Percentiles rank a stretch among this genome's conserved stretches.
These are phyloP conservation scores for Hyparrhenia diplandra DNA, from an alignment of 176 grass and related monocot genomes.

Conservation along the genomic window DNA sequence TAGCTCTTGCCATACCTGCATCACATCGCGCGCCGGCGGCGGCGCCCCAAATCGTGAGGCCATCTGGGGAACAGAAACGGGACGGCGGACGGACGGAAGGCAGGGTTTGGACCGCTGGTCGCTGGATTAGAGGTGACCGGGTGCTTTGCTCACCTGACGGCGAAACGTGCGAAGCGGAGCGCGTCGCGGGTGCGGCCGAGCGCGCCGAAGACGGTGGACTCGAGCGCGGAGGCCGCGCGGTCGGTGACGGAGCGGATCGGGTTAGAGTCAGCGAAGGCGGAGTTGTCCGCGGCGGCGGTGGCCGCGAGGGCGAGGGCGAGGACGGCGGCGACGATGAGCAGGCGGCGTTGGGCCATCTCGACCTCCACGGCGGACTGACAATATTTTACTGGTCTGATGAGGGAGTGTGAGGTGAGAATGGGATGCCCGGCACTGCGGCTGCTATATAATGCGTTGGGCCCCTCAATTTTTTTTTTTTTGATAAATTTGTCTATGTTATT, in stretches of 20 bases:
- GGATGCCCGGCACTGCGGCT: not conserved
- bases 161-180: slow-evolving; percentile 73
- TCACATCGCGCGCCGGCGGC: not conserved
- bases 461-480: not conserved
- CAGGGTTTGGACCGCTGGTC: not conserved
- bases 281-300: slow-evolving; percentile 3
- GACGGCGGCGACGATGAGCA: slow-evolving; percentile 38
- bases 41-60: not conserved
- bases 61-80: not conserved
- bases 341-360: slow-evolving; percentile 45
- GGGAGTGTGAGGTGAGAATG: not conserved
- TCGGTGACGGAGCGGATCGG: slow-evolving; percentile 78
- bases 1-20: slow-evolving; percentile 82
- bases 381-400: slow-evolving; percentile 9
- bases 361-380: slow-evolving; percentile 3
- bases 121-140: not conserved
- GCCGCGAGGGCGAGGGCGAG: slow-evolving; percentile 1
- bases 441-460: not conserved
- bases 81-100: not conserved
- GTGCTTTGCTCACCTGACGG: slow-evolving; percentile 39
- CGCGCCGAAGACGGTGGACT: slow-evolving; percentile 57
- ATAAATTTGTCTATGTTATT: not conserved
- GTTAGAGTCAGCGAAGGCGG: slow-evolving; percentile 51
- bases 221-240: slow-evolving; percentile 53
- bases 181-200: slow-evolving; percentile 70